phyloP scores from a whole-genome alignment of 768 basidiomycete species.

The Lactifluus echinatus region DNA sequence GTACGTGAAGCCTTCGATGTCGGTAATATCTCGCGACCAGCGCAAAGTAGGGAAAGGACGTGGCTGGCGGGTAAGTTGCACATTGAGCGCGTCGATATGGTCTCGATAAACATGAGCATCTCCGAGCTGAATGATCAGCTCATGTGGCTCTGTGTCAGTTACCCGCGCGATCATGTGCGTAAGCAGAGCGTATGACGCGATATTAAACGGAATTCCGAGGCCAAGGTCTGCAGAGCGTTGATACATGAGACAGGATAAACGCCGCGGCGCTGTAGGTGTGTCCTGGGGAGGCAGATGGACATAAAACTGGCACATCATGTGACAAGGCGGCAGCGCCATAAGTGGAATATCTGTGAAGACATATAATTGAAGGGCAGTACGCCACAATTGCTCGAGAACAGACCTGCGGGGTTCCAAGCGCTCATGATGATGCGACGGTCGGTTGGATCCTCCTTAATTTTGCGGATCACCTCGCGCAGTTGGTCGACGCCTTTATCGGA shows the following conservation, averaged over 20 bases:
- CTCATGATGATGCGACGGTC: slow-evolving; percentile 91
- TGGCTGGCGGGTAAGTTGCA: slow-evolving; percentile 73
- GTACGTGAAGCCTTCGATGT: slow-evolving; percentile 73
- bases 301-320: slow-evolving; percentile 99
- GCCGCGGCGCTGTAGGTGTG: slow-evolving; percentile 43
- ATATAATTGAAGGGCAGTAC: not conserved
- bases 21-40: slow-evolving; percentile 57
- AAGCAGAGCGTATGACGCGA: slow-evolving; percentile 94
- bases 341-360: slow-evolving; percentile 62
- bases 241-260: slow-evolving; percentile 92
- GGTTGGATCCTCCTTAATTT: slow-evolving; percentile 89
- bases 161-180: slow-evolving; percentile 97
- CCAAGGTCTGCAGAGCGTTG: slow-evolving; percentile 97
- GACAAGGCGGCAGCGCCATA: slow-evolving; percentile 98
- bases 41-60: slow-evolving; percentile 72
- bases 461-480: slow-evolving; percentile 76
- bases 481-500: slow-evolving; percentile 87
- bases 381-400: slow-evolving; percentile 20
- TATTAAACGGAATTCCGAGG: slow-evolving; percentile 97
- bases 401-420: slow-evolving; percentile 98
- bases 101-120: slow-evolving; percentile 96
- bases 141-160: slow-evolving; percentile 77
- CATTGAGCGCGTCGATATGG: slow-evolving; percentile 79
- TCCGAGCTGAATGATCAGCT: slow-evolving; percentile 91
- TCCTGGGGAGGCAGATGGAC: slow-evolving; percentile 70